Conservation (phyloP, 495 filamentous ascomycete genomes). For the Neurospora sp. region DNA sequence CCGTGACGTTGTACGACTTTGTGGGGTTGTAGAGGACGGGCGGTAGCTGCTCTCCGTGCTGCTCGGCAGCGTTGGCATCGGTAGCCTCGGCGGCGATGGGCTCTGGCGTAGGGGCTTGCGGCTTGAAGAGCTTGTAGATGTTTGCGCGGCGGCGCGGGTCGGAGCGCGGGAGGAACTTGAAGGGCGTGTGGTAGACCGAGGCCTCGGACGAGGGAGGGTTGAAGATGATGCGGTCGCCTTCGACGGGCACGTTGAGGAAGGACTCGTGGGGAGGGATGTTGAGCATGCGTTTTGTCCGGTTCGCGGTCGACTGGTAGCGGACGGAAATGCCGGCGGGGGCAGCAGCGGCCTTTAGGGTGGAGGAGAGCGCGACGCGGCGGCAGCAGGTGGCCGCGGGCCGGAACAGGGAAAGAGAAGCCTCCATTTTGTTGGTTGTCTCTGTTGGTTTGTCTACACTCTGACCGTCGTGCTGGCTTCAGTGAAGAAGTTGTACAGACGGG, state of each 20-base stretch:
- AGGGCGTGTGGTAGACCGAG: conserved; percentile 75
- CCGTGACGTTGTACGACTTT: conserved; percentile 58
- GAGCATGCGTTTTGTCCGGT: conserved; percentile 62
- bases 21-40: not conserved
- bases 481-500: not conserved
- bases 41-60: conserved; percentile 5
- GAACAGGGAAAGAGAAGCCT: conserved; percentile 8
- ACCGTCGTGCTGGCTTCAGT: not conserved
- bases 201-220: conserved; percentile 86
- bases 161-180: conserved; percentile 73
- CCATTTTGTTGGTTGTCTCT: conserved; percentile 5
- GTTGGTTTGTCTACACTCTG: not conserved
- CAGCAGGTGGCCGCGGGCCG: conserved; percentile 12
- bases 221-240: conserved; percentile 67
- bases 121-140: conserved; percentile 26
- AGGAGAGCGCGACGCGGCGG: conserved; percentile 14
- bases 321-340: conserved; percentile 30
- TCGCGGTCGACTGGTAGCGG: conserved; percentile 58
- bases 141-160: conserved; percentile 56
- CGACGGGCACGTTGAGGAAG: conserved; percentile 43
- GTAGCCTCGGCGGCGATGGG: not conserved
- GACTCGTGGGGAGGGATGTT: conserved; percentile 64
- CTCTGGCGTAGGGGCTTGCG: conserved; percentile 4
- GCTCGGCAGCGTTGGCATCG: conserved; percentile 1
- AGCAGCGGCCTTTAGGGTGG: conserved; percentile 18